These are phyloP conservation scores for Huiozyma sinensis DNA, from an alignment of 805 yeast species.

Conservation along the genomic window DNA sequence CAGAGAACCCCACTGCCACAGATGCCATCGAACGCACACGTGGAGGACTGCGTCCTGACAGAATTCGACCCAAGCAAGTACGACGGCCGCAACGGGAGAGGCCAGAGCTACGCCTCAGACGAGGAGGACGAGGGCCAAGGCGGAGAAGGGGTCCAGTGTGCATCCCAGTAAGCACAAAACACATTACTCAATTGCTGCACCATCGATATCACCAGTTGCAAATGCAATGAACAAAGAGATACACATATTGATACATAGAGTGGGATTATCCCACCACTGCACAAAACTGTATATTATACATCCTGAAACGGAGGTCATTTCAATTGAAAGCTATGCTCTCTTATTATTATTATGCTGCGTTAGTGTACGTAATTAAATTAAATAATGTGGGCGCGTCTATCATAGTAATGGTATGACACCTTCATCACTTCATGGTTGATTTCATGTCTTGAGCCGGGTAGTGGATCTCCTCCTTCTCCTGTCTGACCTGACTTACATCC, in stretches of 20 bases:
- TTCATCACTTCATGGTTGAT: no score
- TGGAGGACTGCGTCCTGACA: slow-evolving; percentile 69
- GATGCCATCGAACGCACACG: slow-evolving; percentile 62
- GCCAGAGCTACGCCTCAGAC: slow-evolving; percentile 38
- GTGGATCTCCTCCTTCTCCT: background rate
- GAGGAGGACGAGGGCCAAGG: slow-evolving; percentile 41
- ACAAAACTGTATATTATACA: no score
- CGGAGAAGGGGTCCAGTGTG: slow-evolving; percentile 53
- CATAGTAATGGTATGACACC: no score
- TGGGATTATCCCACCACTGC: no score
- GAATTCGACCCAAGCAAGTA: slow-evolving; percentile 62
- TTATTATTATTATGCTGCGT: no score
- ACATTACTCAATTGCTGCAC: background rate
- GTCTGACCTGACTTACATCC: slow-evolving; percentile 1
- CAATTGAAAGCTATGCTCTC: no score
- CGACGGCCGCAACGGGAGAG: slow-evolving; percentile 29
- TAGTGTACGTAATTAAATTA: no score
- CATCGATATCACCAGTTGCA: background rate
- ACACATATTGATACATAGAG: background rate
- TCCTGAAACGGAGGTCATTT: no score
- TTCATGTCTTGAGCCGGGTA: no score
- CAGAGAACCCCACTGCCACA: slow-evolving; percentile 44
- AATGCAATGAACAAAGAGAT: background rate
- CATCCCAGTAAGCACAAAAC: slow-evolving; percentile 55
- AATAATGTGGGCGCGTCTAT: no score